phyloP scores from a whole-genome alignment of 2,329 filamentous ascomycete species.

The Ascocoryne sarcoides region DNA sequence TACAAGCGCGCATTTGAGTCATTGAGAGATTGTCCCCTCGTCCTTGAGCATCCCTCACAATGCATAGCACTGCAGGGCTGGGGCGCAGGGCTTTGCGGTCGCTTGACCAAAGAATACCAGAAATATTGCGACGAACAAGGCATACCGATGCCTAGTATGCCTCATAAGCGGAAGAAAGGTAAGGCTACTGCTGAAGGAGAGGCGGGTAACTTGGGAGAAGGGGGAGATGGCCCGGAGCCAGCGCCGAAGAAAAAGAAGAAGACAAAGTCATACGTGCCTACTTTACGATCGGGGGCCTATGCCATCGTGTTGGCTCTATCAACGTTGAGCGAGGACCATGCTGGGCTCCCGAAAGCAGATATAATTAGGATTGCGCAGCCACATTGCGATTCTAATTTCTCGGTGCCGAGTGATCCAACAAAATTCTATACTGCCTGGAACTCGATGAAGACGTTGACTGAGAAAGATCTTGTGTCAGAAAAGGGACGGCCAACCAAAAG shows the following conservation, averaged over 20 bases:
- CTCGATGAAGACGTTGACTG: conserved; percentile 67
- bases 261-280: conserved; percentile 61
- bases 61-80: conserved; percentile 65
- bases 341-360: conserved; percentile 57
- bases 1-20: conserved; percentile 72
- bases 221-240: conserved; percentile 17
- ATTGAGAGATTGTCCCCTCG: conserved; percentile 63
- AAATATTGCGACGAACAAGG: conserved; percentile 58
- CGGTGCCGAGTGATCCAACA: conserved; percentile 54
- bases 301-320: conserved; percentile 61
- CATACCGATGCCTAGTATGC: conserved; percentile 56
- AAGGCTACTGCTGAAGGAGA: conserved; percentile 5
- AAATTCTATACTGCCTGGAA: conserved; percentile 76
- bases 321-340: conserved; percentile 43
- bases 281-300: conserved; percentile 65
- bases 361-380: conserved; percentile 62
- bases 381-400: conserved; percentile 66
- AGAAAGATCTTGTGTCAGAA: conserved; percentile 67
- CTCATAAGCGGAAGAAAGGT: conserved; percentile 32
- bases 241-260: conserved; percentile 48
- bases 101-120: conserved; percentile 53
- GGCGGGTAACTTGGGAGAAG: conserved; percentile 9
- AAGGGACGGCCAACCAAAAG: conserved; percentile 54
- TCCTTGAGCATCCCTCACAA: conserved; percentile 57
- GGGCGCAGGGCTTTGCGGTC: conserved; percentile 61